phyloP scores from a whole-genome alignment of 1,284 basidiomycete genomes.

The Microbotryum intermedium region DNA sequence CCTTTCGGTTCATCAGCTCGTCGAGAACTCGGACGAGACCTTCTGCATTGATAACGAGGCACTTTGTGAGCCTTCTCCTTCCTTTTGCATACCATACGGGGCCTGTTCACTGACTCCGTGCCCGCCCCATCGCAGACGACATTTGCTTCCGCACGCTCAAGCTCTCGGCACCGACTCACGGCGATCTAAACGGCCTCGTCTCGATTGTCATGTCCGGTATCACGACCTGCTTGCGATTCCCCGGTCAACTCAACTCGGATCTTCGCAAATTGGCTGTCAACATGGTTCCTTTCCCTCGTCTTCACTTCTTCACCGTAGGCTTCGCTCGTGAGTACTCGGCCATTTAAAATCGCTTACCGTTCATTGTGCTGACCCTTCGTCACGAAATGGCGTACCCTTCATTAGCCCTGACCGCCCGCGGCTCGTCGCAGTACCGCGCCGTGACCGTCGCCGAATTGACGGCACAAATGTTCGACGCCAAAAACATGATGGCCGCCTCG shows the following conservation, averaged over 20 bases:
- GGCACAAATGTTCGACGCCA: slow-evolving; percentile 40
- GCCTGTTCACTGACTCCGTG: too few relatives aligned
- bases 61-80: slow-evolving; percentile 46
- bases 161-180: slow-evolving; percentile 85
- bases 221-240: slow-evolving; percentile 85
- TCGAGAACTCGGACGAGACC: slow-evolving; percentile 55
- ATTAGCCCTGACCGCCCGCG: slow-evolving; percentile 35
- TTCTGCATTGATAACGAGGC: slow-evolving; percentile 88
- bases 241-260: slow-evolving; percentile 94
- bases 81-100: background rate
- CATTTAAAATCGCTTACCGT: background rate
- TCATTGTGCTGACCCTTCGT: too few relatives aligned
- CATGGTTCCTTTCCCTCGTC: slow-evolving; percentile 60
- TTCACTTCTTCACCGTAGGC: slow-evolving; percentile 59
- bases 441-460: slow-evolving; percentile 39
- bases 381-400: background rate
- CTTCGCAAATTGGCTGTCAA: slow-evolving; percentile 90
- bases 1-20: slow-evolving; percentile 53
- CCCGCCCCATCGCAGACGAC: slow-evolving; percentile 50
- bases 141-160: slow-evolving; percentile 97
- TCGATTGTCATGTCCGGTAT: slow-evolving; percentile 97
- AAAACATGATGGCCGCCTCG: slow-evolving; percentile 90
- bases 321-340: background rate
- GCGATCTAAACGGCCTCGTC: slow-evolving; percentile 93
- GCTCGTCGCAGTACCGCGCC: slow-evolving; percentile 37